Evolutionary conservation across 352 stramenopile genomes (phyloP).

Genomic region (Globisporangium cystogenes): DNA sequence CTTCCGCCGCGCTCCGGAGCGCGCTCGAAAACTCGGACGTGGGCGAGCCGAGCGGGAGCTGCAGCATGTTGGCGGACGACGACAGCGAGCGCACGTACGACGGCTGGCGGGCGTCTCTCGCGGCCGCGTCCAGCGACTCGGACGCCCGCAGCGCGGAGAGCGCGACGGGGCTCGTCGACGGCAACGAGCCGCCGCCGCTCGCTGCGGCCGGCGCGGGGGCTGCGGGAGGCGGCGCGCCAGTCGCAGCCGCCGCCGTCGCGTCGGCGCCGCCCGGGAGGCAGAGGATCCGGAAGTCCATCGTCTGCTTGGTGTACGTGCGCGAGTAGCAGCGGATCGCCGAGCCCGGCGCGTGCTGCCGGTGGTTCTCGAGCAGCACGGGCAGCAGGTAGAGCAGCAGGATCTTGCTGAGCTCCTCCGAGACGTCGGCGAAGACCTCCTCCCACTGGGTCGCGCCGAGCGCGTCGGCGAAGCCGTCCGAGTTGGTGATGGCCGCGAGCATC

Average conservation of each 20-base stretch:
- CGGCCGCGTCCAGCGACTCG: too few relatives aligned
- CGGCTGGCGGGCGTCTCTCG: conserved; percentile 4
- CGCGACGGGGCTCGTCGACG: neutral
- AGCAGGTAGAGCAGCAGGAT: conserved; percentile 54
- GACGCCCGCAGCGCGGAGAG: too few relatives aligned
- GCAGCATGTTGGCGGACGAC: conserved; percentile 6
- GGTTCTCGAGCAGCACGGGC: conserved; percentile 35
- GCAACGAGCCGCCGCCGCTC: neutral
- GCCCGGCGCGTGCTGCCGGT: conserved; percentile 14
- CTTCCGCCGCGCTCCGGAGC: conserved; percentile 4
- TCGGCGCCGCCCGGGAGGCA: conserved; percentile 6
- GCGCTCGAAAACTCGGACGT: conserved; percentile 8
- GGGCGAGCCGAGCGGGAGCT: conserved; percentile 1
- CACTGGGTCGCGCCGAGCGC: conserved; percentile 8
- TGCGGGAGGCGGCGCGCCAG: neutral
- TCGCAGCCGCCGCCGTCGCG: too few relatives aligned
- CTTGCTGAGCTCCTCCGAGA: conserved; percentile 46
- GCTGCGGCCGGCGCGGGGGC: neutral
- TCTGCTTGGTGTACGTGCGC: conserved; percentile 51
- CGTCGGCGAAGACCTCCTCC: conserved; percentile 42
- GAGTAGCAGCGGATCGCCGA: conserved; percentile 40
- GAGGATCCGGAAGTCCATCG: conserved; percentile 57
- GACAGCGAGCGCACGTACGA: conserved; percentile 12
- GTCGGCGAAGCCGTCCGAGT: conserved; percentile 12
- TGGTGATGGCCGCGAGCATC: conserved; percentile 26